phyloP scores from a whole-genome alignment of 352 stramenopile species.

The Phytopythium kandeliae region DNA sequence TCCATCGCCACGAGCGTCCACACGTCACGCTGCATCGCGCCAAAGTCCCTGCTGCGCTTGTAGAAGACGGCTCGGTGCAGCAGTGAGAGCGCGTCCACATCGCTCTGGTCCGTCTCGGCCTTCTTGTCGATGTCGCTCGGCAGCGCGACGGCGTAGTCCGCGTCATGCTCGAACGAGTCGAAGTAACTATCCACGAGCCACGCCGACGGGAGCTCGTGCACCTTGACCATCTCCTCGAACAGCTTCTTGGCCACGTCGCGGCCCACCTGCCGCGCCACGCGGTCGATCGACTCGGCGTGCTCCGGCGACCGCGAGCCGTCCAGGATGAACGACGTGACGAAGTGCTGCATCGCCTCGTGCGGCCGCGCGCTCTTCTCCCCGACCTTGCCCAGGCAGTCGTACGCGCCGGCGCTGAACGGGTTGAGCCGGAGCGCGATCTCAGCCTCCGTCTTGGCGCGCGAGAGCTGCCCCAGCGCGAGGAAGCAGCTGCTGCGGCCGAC shows the following conservation, averaged over 20 bases:
- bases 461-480: constrained; percentile 40
- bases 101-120: constrained; percentile 16
- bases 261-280: constrained; percentile 58
- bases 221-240: constrained; percentile 64
- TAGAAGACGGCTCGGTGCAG: constrained; percentile 61
- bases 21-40: constrained; percentile 42
- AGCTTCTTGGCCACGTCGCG: constrained; percentile 57
- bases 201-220: constrained; percentile 63
- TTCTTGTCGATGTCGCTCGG: constrained; percentile 65
- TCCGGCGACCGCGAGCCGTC: constrained; percentile 69
- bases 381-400: constrained; percentile 60
- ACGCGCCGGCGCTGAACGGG: constrained; percentile 61
- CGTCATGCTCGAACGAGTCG: constrained; percentile 77
- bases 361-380: constrained; percentile 44
- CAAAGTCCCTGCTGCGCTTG: constrained; percentile 58
- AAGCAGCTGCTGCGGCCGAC: constrained; percentile 60
- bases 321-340: constrained; percentile 77
- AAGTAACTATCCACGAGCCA: constrained; percentile 87
- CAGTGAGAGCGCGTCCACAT: constrained; percentile 47
- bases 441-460: constrained; percentile 32
- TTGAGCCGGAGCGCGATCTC: constrained; percentile 51
- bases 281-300: constrained; percentile 66
- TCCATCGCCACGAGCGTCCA: constrained; percentile 27
- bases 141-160: constrained; percentile 48
- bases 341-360: constrained; percentile 76